Evolutionary conservation across 306 rosid genomes (phyloP), one percentile per base, ranked within the genome.

Genomic region (Cercis canadensis): DNA sequence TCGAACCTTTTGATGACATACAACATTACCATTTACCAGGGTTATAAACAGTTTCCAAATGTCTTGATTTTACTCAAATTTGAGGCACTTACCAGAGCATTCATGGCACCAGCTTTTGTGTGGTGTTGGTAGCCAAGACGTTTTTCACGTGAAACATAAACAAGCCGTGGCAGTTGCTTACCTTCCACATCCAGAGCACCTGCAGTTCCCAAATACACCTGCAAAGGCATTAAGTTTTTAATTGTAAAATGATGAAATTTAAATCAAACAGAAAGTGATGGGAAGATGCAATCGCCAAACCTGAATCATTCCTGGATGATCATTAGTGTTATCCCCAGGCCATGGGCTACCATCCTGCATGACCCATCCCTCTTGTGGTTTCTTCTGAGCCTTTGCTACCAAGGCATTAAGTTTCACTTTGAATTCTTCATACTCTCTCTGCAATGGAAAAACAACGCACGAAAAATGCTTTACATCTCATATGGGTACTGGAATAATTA

Each of bases 251-350:
- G 0, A n/a, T 7, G 32, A 8, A 44, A 45, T 12, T 40, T 6
- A 24, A 18, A 67, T 24, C 12, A 24, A 55, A 45, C 32, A 39
- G 47, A 36, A 68, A 67, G 16, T 32, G 18, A 53, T 32, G 24
- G 9, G 8, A 18, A 18, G 64, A 67, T 36, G 58, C 4, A 46
- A 47, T 37, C 58, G 44, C 57, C 11, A 60, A 66, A 93, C 99
- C 97, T 95, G 99, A 81, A 92, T 83, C 96, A 95, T 95, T 75
- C 97, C 99, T 0, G 99, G 97, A 85, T 95, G 99, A 86, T 95
- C 92, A 14, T 90, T 87, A 31, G 88, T 75, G 72, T 86, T 78
- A 75, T 85, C 89, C 64, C 99, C 99, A 3, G 99, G 99, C 99
- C 99, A 95, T 16, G 96, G 96, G 5, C 88, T 89, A 45, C 99